Evolutionary conservation across 2,329 filamentous ascomycete species (phyloP), one percentile per base, ranked within the genome.

Genomic region (Penicillium brasilianum): DNA sequence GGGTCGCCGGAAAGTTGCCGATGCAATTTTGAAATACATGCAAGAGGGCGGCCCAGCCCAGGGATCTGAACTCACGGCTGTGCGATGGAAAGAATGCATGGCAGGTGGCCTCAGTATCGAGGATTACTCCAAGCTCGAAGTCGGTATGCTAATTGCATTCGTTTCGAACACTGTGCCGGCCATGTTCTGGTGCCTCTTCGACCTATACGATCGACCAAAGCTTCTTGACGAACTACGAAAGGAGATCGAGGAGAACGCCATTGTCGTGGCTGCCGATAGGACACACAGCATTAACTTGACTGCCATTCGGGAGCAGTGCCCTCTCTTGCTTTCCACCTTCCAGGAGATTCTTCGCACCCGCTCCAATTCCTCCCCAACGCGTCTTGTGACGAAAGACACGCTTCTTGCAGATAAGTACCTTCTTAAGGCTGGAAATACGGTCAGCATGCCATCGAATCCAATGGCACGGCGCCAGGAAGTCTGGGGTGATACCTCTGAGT

Each of bases 161-260:
- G 68, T 81, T 1, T 72, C 74, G 44, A 84, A 84, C 64, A 79
- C 80, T 0, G 69, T 76, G 4, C 78, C 79, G 0, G 74, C 79
- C 0, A 66, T 70, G 0, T 84, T 83, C 69, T 84, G 82, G 82
- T 58, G 78, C 1, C 37, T 84, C 0, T 77, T 74, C 61, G 76
- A 82, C 41, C 66, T 84, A 8, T 81, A 74, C 66, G 78, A 77
- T 5, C 72, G 77, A 1, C 75, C 78, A 0, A 64, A 67, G 1
- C 64, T 83, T 0, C 72, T 82, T 1, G 55, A 64, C 0, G 74
- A 77, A n/a, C 66, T 83, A 4, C 74, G 80, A 0, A 58, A 74
- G 0, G 82, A 84, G 61, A 66, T 83, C 2, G 61, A 54, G 4
- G 49, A 36, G 3, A 70, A 75, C 44, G 71, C 71, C 2, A 18